Percentiles rank a stretch among this genome's conserved stretches.
Conservation (phyloP, 2,329 filamentous ascomycete genomes). For the Fusarium neocosmosporiellum region DNA sequence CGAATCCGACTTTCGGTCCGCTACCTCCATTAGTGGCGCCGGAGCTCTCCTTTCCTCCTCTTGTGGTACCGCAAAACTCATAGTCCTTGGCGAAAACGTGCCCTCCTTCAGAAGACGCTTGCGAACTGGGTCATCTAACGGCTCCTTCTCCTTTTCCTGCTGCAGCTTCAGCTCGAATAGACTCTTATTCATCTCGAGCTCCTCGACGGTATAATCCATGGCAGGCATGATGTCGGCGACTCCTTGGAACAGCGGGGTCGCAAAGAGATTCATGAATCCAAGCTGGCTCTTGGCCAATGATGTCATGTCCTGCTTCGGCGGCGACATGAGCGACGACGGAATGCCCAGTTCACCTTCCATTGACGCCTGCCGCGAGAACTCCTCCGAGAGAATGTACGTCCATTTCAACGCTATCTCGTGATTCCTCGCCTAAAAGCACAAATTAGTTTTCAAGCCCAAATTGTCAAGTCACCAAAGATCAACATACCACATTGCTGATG, state of each 20-base stretch:
- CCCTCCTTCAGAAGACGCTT: conserved; percentile 53
- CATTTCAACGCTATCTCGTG: conserved; percentile 86
- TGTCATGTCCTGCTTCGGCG: conserved; percentile 83
- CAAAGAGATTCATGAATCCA: conserved; percentile 97
- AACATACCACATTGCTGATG: conserved; percentile 94
- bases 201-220: conserved; percentile 85
- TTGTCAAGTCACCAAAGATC: not conserved
- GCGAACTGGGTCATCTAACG: conserved; percentile 52
- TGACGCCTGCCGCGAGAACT: conserved; percentile 90
- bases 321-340: conserved; percentile 85
- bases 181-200: conserved; percentile 80
- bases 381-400: conserved; percentile 94
- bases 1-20: conserved; percentile 34
- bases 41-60: conserved; percentile 41
- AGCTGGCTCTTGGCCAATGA: conserved; percentile 90
- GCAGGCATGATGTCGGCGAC: conserved; percentile 87
- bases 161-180: conserved; percentile 78
- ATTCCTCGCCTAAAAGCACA: conserved; percentile 74
- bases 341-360: conserved; percentile 93
- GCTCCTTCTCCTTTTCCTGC: conserved; percentile 66
- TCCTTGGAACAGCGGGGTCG: conserved; percentile 88
- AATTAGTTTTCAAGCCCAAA: conserved; percentile 32
- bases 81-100: conserved; percentile 58
- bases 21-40: conserved; percentile 24
- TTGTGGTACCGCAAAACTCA: conserved; percentile 52